Evolutionary conservation across 176 grass and related monocot genomes (phyloP), one percentile per base, ranked within the genome.

Genomic region (Stipa capillata): DNA sequence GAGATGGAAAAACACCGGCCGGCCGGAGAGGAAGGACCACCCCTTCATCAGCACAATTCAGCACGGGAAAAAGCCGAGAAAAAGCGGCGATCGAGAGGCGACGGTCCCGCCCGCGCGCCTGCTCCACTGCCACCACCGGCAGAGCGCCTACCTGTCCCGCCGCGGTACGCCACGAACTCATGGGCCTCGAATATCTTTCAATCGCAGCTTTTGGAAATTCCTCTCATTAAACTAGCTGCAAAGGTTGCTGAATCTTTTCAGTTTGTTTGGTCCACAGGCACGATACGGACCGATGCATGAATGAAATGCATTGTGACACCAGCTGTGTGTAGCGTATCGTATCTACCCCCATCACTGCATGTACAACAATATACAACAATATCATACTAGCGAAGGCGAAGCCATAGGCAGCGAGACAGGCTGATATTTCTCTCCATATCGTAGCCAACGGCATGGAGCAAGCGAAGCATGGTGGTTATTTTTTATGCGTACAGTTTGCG

Each of bases 141-240:
- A n/a, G n/a, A n/a, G 2, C 35, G 45, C 49, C 80, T 32, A 59
- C 57, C 23, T 79, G 74, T 67, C 67, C 66, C 74, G 67, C 57
- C 13, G 18, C 51, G 18, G 59, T 84, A 84, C 80, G 67, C 81
- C 50, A 60, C 81, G 27, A 80, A 72, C 79, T 48, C 73, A 33
- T 15, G 79, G 24, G 18, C 74, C 52, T 60, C 78, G 85, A 76
- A 87, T 82, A 81, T 86, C 37, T 83, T 41, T n/a, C n/a, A 9
- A 13, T 36, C 53, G 4, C 35, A 20, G 24, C n/a, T 12, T 43
- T 76, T 43, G 2, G 10, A 7, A 32, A 53, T 53, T 53, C 47
- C 7, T 51, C 45, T 0, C 44, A 6, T n/a, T 50, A 74, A 28
- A 60, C n/a, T 6, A 31, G 10, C 39, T 10, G 16, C 25, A 15